Evolutionary conservation across 768 basidiomycete genomes (phyloP).

Genomic region (Kwoniella dendrophila): DNA sequence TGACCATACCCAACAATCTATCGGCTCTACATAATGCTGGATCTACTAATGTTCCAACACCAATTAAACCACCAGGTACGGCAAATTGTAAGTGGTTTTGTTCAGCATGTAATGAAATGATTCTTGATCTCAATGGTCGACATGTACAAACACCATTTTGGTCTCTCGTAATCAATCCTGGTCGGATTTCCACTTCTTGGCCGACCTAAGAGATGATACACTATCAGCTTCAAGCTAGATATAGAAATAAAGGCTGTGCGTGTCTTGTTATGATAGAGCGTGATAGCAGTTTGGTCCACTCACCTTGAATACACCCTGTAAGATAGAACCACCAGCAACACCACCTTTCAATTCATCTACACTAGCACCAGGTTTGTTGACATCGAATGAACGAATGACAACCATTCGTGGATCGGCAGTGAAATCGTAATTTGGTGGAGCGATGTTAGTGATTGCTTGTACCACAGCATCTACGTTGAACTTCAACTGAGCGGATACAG

Average conservation of each 20-base stretch:
- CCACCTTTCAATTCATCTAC: constrained; percentile 97
- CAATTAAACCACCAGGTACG: constrained; percentile 95
- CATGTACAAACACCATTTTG: constrained; percentile 84
- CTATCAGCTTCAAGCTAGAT: too few species aligned
- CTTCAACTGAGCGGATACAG: constrained; percentile 96
- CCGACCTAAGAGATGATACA: constrained; percentile 61
- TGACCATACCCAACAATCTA: constrained; percentile 91
- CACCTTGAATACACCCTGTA: constrained; percentile 80
- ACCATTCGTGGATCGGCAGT: constrained; percentile 87
- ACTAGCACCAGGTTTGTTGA: constrained; percentile 97
- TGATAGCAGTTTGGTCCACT: constrained; percentile 11
- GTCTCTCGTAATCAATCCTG: constrained; percentile 96
- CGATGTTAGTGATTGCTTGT: constrained; percentile 96
- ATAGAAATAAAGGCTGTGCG: too few species aligned
- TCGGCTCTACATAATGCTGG: constrained; percentile 96
- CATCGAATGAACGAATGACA: constrained; percentile 98
- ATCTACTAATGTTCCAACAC: constrained; percentile 96
- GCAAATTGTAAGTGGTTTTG: constrained; percentile 91
- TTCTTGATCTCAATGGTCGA: constrained; percentile 87
- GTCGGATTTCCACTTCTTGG: constrained; percentile 93
- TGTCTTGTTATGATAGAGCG: too few species aligned
- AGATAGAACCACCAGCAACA: constrained; percentile 94
- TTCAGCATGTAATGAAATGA: constrained; percentile 92
- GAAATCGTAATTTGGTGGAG: constrained; percentile 92
- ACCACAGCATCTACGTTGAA: constrained; percentile 99